Evolutionary conservation across 202 grass and related monocot genomes (phyloP).

Genomic region (Schoenoplectus tabernaemontani): DNA sequence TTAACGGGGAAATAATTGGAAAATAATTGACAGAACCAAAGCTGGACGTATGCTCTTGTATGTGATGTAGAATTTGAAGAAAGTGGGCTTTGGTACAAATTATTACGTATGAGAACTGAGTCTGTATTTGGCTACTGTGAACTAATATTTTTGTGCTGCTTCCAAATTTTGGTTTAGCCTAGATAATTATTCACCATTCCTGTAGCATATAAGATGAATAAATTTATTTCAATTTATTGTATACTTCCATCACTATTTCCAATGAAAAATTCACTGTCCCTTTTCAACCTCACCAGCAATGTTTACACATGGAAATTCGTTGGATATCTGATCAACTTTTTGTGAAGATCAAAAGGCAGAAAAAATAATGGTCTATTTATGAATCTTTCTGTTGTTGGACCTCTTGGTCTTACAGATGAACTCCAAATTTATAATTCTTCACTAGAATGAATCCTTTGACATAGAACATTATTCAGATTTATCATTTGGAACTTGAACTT

Average conservation of each 20-base stretch:
- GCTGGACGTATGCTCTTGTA: background rate
- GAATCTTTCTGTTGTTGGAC: background rate
- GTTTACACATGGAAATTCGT: background rate
- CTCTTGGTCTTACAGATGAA: background rate
- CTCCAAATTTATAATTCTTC: background rate
- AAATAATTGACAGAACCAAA: conserved; percentile 1
- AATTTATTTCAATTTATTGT: background rate
- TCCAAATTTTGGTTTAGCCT: background rate
- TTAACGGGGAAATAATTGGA: background rate
- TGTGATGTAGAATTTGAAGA: background rate
- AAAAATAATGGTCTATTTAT: background rate
- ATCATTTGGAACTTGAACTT: background rate
- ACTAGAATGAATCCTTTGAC: background rate
- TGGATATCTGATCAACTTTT: background rate
- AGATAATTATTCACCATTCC: background rate
- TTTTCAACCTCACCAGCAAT: background rate
- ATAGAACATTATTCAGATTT: background rate
- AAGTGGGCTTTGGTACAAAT: background rate
- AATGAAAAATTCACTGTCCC: background rate
- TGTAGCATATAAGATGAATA: background rate
- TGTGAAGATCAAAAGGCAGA: background rate
- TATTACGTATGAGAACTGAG: background rate
- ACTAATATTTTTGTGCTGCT: background rate
- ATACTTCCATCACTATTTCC: background rate
- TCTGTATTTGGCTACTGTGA: background rate